Conservation (phyloP, 495 filamentous ascomycete genomes). For the Physcia stellaris region DNA sequence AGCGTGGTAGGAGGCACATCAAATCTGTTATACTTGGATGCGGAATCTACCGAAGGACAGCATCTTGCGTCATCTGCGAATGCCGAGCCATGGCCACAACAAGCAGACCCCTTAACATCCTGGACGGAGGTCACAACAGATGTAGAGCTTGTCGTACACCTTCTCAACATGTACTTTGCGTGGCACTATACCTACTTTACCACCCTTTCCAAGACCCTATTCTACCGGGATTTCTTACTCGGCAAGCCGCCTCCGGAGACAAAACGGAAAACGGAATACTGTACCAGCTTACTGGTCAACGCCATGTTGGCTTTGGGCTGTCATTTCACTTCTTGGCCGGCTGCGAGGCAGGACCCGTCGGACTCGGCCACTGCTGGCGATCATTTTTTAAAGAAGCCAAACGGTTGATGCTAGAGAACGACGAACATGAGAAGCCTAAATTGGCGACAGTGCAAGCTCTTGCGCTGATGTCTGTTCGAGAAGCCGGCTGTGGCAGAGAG, state of each 20-base stretch:
- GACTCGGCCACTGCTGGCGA: constrained; percentile 84
- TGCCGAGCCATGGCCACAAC: constrained; percentile 31
- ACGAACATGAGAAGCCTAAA: constrained; percentile 81
- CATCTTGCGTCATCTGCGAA: constrained; percentile 24
- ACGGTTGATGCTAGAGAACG: constrained; percentile 73
- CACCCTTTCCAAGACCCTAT: constrained; percentile 76
- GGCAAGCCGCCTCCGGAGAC: constrained; percentile 39
- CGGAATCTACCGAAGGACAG: constrained; percentile 37
- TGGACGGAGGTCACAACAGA: constrained; percentile 86
- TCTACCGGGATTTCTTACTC: constrained; percentile 70
- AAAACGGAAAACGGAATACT: constrained; percentile 49
- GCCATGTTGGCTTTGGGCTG: constrained; percentile 93
- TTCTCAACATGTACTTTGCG: constrained; percentile 94
- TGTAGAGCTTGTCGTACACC: constrained; percentile 63
- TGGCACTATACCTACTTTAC: constrained; percentile 99
- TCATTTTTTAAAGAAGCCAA: constrained; percentile 94
- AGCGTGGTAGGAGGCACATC: constrained; percentile 93
- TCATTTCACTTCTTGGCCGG: constrained; percentile 73
- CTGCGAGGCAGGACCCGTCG: constrained; percentile 51
- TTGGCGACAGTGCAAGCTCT: constrained; percentile 92
- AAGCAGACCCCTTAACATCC: constrained; percentile 54
- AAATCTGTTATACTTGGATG: constrained; percentile 74
- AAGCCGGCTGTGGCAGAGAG: constrained; percentile 90
- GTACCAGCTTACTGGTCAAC: constrained; percentile 81
- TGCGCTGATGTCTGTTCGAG: constrained; percentile 89